These are phyloP conservation scores for Beauveria asiatica DNA, from an alignment of 2,329 filamentous ascomycete genomes.

Conservation along the genomic window DNA sequence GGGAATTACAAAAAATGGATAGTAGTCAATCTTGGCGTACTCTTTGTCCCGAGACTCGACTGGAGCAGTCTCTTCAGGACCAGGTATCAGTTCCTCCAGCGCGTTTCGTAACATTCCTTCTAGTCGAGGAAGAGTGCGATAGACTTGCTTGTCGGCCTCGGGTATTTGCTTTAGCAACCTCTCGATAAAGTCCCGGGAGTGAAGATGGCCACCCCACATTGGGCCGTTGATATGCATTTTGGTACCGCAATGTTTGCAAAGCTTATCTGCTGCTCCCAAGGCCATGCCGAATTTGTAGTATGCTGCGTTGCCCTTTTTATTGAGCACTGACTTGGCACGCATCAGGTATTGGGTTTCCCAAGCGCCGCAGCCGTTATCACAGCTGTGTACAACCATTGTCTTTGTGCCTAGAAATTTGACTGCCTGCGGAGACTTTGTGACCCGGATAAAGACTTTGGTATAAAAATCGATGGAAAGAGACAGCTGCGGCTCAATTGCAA, in stretches of 20 bases:
- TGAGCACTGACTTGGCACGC: conserved; percentile 54
- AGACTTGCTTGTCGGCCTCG: conserved; percentile 56
- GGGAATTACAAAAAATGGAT: conserved; percentile 82
- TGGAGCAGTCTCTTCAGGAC: conserved; percentile 26
- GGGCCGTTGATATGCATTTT: conserved; percentile 85
- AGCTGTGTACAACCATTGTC: conserved; percentile 88
- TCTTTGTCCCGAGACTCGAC: conserved; percentile 37
- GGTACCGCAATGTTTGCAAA: conserved; percentile 75
- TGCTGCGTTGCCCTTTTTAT: conserved; percentile 60
- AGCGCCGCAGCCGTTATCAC: conserved; percentile 82
- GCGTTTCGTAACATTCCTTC: conserved; percentile 89
- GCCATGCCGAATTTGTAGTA: conserved; percentile 75
- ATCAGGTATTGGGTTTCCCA: conserved; percentile 78
- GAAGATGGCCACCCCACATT: conserved; percentile 88
- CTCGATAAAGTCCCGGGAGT: conserved; percentile 75
- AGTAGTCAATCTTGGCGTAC: conserved; percentile 58
- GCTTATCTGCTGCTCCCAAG: conserved; percentile 56
- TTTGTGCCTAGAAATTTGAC: conserved; percentile 89
- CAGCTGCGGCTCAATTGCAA: conserved; percentile 82
- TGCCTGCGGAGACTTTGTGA: conserved; percentile 69
- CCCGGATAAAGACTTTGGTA: conserved; percentile 75
- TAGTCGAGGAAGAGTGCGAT: conserved; percentile 72
- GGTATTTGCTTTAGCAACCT: conserved; percentile 68
- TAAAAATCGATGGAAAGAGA: conserved; percentile 97
- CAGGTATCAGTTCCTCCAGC: conserved; percentile 58